Conservation (phyloP, 2,329 filamentous ascomycete species). For the Aureobasidium subglaciale region DNA sequence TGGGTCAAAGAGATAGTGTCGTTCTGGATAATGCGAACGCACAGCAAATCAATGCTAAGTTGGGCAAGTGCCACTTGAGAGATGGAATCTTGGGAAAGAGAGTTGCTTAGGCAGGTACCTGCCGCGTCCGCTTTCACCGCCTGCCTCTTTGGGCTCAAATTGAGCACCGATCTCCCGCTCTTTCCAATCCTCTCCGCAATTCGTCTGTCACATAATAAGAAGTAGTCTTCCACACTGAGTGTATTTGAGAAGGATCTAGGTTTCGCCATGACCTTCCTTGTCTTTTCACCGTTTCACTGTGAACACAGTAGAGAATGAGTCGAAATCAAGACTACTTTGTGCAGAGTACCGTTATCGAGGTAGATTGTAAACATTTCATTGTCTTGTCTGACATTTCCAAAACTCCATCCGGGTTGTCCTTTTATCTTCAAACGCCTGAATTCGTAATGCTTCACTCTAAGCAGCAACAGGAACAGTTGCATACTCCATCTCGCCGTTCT, state of each 20-base stretch:
- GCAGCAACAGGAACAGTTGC: slow-evolving; percentile 63
- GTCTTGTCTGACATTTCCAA: slow-evolving; percentile 1
- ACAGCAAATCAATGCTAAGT: background rate
- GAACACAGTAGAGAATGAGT: background rate
- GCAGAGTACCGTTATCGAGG: background rate
- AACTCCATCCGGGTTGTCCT: slow-evolving; percentile 4
- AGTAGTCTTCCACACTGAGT: background rate
- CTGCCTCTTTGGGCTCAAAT: background rate
- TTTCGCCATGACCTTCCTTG: background rate
- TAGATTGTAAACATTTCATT: slow-evolving; percentile 4
- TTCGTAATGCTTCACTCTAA: slow-evolving; percentile 33
- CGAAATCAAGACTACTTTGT: background rate
- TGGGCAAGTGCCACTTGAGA: background rate
- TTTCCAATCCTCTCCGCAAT: background rate
- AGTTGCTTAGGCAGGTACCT: slow-evolving; percentile 12
- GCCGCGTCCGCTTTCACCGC: background rate
- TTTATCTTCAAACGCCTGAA: slow-evolving; percentile 6
- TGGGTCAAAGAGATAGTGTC: background rate
- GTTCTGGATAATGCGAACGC: background rate
- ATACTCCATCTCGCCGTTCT: slow-evolving; percentile 81
- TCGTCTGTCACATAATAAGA: background rate
- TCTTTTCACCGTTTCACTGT: too few species aligned
- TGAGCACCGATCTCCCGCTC: slow-evolving; percentile 6
- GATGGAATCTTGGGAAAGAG: background rate
- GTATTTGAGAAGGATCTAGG: background rate